Percentiles rank a stretch among this genome's conserved stretches.
These are phyloP conservation scores for Rubus parviflorus DNA, from an alignment of 306 rosid species.

Conservation along the genomic window DNA sequence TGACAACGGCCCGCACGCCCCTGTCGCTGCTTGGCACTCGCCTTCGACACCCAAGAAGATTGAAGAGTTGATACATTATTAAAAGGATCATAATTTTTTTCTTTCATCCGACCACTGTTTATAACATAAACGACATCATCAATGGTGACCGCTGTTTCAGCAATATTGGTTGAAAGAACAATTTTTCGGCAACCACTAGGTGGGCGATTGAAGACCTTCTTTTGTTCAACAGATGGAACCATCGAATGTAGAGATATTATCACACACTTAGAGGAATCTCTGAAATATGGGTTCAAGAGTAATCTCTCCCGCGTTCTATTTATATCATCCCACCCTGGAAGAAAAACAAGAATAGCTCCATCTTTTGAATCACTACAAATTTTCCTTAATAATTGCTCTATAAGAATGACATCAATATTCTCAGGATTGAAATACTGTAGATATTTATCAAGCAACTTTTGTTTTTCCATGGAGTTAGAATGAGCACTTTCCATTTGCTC, in stretches of 20 bases:
- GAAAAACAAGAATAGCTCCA: conserved; percentile 92
- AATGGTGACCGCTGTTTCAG: conserved; percentile 94
- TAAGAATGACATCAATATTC: conserved; percentile 60
- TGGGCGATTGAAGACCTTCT: conserved; percentile 64
- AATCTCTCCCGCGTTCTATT: conserved; percentile 66
- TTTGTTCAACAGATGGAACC: conserved; percentile 80
- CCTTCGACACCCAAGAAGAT: conserved; percentile 96
- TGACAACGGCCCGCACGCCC: conserved; percentile 99
- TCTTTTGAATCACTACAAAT: conserved; percentile 74
- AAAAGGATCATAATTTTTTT: conserved; percentile 89
- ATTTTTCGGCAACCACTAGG: conserved; percentile 82
- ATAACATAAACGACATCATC: conserved; percentile 93
- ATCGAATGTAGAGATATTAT: conserved; percentile 79
- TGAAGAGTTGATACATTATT: conserved; percentile 83
- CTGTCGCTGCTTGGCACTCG: conserved; percentile 92
- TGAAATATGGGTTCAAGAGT: conserved; percentile 54
- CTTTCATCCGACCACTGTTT: conserved; percentile 89
- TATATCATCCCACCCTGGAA: conserved; percentile 98
- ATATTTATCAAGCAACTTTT: conserved; percentile 55
- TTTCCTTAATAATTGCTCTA: conserved; percentile 67
- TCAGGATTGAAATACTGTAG: conserved; percentile 58
- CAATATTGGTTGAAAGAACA: conserved; percentile 88
- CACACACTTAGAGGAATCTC: conserved; percentile 43
- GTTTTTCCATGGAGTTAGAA: conserved; percentile 50
- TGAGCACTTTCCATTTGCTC: conserved; percentile 44